Percentiles rank a stretch among this genome's conserved stretches.
Evolutionary conservation across 129 eudicot genomes (phyloP).

Genomic region (Flaveria sonorensis): DNA sequence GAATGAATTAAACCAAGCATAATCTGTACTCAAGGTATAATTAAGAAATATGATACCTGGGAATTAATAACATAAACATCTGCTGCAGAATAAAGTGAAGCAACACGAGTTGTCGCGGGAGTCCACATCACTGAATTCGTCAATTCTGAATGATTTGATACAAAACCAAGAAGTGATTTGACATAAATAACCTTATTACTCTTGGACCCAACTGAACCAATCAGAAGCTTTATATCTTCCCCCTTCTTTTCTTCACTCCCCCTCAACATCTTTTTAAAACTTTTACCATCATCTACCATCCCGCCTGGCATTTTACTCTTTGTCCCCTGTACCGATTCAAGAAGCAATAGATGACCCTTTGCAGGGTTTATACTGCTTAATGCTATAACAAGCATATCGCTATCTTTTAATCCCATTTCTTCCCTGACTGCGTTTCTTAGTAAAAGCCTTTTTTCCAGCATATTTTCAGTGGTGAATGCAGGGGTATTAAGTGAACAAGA

Average conservation of each 20-base stretch:
- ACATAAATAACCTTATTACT: conserved; percentile 88
- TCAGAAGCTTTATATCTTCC: conserved; percentile 63
- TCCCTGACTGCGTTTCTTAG: conserved; percentile 68
- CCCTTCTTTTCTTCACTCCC: conserved; percentile 35
- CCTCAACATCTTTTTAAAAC: conserved; percentile 45
- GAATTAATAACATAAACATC: conserved; percentile 93
- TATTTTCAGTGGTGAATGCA: conserved; percentile 62
- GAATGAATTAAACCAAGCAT: background rate
- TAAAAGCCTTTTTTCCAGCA: conserved; percentile 63
- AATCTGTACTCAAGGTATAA: conserved; percentile 8
- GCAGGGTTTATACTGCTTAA: conserved; percentile 94
- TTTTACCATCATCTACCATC: conserved; percentile 45
- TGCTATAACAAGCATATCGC: conserved; percentile 82
- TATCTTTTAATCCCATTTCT: conserved; percentile 84
- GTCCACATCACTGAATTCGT: conserved; percentile 82
- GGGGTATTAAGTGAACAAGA: conserved; percentile 87
- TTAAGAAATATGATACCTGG: conserved; percentile 51
- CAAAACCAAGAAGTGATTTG: conserved; percentile 55
- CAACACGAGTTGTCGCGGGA: conserved; percentile 94
- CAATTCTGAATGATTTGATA: conserved; percentile 63
- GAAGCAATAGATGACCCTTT: conserved; percentile 86
- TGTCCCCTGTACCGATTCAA: conserved; percentile 62
- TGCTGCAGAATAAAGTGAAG: conserved; percentile 92
- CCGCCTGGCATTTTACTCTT: conserved; percentile 33
- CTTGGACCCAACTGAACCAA: conserved; percentile 96